A percentile compares a stretch with the other conserved stretches of the same genome.
phyloP scores from a whole-genome alignment of 2,329 filamentous ascomycete genomes.

The Xylaria polymorpha region DNA sequence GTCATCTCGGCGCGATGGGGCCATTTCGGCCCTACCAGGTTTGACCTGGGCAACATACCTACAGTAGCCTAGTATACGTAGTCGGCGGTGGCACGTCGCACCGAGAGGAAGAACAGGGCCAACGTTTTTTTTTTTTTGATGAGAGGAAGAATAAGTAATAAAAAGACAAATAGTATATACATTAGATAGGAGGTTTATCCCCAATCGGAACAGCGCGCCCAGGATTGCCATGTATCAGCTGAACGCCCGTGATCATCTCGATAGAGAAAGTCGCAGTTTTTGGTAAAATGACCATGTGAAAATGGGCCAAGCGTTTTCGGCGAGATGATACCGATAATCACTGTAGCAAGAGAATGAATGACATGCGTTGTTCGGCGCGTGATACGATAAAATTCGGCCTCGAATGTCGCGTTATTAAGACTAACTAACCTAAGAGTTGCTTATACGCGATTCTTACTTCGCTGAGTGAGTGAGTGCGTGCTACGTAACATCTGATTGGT shows the following conservation, averaged over 20 bases:
- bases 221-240: background rate
- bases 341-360: background rate
- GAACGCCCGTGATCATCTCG: background rate
- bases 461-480: background rate
- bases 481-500: conserved; percentile 9
- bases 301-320: background rate
- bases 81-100: conserved; percentile 25
- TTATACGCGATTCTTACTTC: background rate
- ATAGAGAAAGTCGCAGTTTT: background rate
- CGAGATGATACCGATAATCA: conserved; percentile 2
- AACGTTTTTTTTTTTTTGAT: background rate
- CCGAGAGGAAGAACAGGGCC: background rate
- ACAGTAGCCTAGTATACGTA: background rate
- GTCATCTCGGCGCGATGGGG: conserved; percentile 33
- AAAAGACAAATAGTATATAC: background rate
- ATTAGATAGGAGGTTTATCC: background rate
- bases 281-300: conserved; percentile 15
- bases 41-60: background rate
- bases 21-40: conserved; percentile 5
- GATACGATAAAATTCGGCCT: background rate
- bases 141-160: background rate
- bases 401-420: background rate
- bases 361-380: conserved; percentile 7
- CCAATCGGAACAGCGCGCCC: background rate
- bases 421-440: background rate